These are phyloP conservation scores for Alternaria triticimaculans DNA, from an alignment of 2,329 filamentous ascomycete species.

Conservation along the genomic window DNA sequence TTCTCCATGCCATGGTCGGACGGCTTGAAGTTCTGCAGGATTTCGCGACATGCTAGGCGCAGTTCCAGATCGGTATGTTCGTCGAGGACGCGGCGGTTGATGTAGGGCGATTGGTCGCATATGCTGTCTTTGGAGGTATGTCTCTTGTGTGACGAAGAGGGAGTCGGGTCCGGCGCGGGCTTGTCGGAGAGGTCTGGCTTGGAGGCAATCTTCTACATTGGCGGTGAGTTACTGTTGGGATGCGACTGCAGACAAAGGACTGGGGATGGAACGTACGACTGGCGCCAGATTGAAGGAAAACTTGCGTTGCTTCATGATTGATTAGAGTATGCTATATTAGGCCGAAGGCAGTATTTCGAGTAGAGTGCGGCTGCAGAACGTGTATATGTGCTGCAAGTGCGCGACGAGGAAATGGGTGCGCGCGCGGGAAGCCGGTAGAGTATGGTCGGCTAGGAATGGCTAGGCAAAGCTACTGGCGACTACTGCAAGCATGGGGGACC, in stretches of 20 bases:
- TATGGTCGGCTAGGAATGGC: conserved; percentile 15
- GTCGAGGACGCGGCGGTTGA: conserved; percentile 53
- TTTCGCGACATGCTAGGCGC: conserved; percentile 54
- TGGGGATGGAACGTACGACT: conserved; percentile 41
- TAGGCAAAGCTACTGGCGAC: conserved; percentile 4
- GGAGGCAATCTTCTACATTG: conserved; percentile 41
- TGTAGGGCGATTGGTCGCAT: conserved; percentile 50
- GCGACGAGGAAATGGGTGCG: not conserved
- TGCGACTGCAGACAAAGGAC: not conserved
- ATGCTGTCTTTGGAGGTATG: conserved; percentile 42
- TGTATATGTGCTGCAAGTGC: conserved; percentile 1
- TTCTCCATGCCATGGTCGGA: conserved; percentile 47
- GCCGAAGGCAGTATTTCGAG: not conserved
- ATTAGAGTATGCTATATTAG: not conserved
- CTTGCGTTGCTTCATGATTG: conserved; percentile 50
- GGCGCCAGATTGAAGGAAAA: conserved; percentile 54
- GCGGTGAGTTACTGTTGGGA: not conserved
- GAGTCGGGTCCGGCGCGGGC: conserved; percentile 34
- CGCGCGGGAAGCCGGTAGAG: not conserved
- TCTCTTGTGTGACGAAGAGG: conserved; percentile 27
- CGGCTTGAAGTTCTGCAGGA: conserved; percentile 52
- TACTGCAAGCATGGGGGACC: not conserved
- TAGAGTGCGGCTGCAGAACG: not conserved
- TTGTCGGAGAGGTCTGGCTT: conserved; percentile 41
- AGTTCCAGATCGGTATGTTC: conserved; percentile 53